phyloP scores from a whole-genome alignment of 257 asterid genomes.

The Fraxinus anomala region DNA sequence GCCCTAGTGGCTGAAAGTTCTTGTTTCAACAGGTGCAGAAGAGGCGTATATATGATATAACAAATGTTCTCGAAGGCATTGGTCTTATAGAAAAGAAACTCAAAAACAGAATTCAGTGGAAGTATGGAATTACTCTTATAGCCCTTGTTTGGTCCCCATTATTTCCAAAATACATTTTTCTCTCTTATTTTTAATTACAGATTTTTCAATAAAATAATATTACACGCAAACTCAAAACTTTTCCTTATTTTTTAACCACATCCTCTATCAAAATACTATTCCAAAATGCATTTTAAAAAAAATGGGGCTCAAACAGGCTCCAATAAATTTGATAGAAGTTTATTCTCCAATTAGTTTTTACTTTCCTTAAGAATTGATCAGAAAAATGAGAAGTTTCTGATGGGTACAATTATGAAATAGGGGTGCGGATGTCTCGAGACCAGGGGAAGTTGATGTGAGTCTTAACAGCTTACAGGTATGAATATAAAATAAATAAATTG shows the following conservation, averaged over 20 bases:
- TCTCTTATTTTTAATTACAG: too few relatives aligned
- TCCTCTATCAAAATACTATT: too few relatives aligned
- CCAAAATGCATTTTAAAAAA: too few relatives aligned
- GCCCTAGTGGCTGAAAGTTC: constrained; percentile 32
- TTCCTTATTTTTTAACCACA: too few relatives aligned
- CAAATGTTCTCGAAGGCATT: constrained; percentile 95
- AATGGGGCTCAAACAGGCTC: too few relatives aligned
- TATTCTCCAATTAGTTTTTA: constrained; percentile 18
- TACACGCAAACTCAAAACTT: too few relatives aligned
- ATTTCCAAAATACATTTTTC: too few relatives aligned
- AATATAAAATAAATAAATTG: constrained; percentile 1
- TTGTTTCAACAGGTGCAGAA: constrained; percentile 78
- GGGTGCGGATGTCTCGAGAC: constrained; percentile 79
- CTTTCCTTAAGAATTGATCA: constrained; percentile 15
- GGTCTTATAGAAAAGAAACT: constrained; percentile 96
- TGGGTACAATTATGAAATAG: constrained; percentile 40
- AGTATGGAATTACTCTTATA: constrained; percentile 52
- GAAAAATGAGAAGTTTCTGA: constrained; percentile 31
- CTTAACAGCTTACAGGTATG: constrained; percentile 75
- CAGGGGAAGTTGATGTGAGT: constrained; percentile 78
- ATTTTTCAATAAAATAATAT: too few relatives aligned
- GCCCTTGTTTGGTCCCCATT: not conserved
- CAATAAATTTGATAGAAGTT: constrained; percentile 3
- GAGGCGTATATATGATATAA: constrained; percentile 96
- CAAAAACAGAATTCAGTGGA: constrained; percentile 97